Conservation (phyloP, 2,329 filamentous ascomycete genomes). For the Cladosporium sp. region DNA sequence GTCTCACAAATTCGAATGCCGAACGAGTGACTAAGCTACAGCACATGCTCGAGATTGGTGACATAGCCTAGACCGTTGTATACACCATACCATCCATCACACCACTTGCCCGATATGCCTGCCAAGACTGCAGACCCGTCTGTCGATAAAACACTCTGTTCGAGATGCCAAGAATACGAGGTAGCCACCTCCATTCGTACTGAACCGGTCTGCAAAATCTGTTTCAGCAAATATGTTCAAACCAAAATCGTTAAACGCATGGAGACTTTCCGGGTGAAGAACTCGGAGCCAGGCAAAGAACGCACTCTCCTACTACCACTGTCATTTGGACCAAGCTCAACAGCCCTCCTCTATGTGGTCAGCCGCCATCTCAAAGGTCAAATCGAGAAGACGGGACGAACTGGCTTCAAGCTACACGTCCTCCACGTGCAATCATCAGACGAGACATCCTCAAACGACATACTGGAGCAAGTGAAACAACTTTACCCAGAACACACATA, state of each 20-base stretch:
- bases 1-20: too few species aligned
- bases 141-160: slow-evolving; percentile 40
- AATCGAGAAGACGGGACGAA: slow-evolving; percentile 58
- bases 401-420: slow-evolving; percentile 64
- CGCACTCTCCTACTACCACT: slow-evolving; percentile 69
- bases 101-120: not conserved
- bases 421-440: slow-evolving; percentile 37
- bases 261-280: slow-evolving; percentile 56
- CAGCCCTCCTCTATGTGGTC: slow-evolving; percentile 71
- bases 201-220: slow-evolving; percentile 62
- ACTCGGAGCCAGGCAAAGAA: slow-evolving; percentile 40
- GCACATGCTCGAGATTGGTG: too few species aligned
- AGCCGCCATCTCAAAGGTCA: slow-evolving; percentile 65
- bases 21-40: too few species aligned
- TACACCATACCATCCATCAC: not conserved
- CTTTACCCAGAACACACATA: slow-evolving; percentile 66
- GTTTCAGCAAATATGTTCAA: slow-evolving; percentile 73
- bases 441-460: slow-evolving; percentile 37
- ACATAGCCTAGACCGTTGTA: too few species aligned
- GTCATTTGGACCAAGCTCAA: slow-evolving; percentile 78
- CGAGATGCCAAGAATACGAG: slow-evolving; percentile 52
- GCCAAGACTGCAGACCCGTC: slow-evolving; percentile 1
- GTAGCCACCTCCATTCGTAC: slow-evolving; percentile 53
- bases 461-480: slow-evolving; percentile 47
- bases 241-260: slow-evolving; percentile 78